Base-by-base conservation (phyloP, 1,284 basidiomycete species). In the Leccinum fuscescens region DNA sequence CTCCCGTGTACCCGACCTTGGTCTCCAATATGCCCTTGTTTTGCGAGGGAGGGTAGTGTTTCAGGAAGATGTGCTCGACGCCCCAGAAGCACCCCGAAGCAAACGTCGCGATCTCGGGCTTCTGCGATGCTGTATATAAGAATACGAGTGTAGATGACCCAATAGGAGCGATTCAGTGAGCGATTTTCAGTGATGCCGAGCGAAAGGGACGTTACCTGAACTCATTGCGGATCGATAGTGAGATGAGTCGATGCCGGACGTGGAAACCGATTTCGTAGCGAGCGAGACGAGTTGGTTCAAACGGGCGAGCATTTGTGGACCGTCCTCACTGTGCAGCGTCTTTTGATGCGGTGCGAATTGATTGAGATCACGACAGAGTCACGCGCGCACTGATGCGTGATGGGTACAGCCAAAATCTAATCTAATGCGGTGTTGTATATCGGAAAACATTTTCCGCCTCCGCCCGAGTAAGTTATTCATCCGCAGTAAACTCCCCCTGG, bases 31-130 rank as follows among this genome's bases (percentile, higher is more conserved):
- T 83, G 20, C 87, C 86, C 73, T 86, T 89, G 69, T 84, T 80
- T 70, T 88, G 73, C 6, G 81, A 72, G 14, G 85, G 85, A 0
- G 88, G 86, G 75, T 85, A 93, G 71, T 93, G 83, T 76, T 92
- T 90, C 60, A 92, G 74, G 75, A 94, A 94, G 69, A 94, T 90
- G 71, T 94, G 91, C 65, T 94, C 91, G 27, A 89, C 89, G 37
- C 92, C 92, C 92, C 92, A 94, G 69, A 86, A 86, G 71, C 90
- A 92, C n/a, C 84, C 92, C 2, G 85, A 82, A 4, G 91, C 92
- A 68, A 94, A 94, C 0, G 86, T 91, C 2, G 90, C 90, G 53
- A 85, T 76, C 69, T 90, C 85, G n/a, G 81, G 69, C 9, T 70
- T 44, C 44, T 65, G 64, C 22, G 69, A 60, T 48, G 55, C 72